Conservation (phyloP, 2,329 filamentous ascomycete species). For the Dothistroma septosporum region DNA sequence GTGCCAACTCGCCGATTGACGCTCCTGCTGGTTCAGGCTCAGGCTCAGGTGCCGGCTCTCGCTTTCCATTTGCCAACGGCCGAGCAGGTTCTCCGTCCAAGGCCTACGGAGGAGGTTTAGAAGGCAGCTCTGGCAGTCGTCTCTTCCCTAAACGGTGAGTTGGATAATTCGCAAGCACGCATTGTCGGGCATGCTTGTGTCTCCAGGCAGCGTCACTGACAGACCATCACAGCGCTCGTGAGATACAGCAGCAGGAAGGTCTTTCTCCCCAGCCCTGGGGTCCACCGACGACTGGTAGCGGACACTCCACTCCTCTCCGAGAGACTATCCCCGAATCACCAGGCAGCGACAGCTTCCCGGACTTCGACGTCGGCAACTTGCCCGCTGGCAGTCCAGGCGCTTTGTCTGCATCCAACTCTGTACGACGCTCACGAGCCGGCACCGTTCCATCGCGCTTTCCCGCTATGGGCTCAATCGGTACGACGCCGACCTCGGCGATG, state of each 20-base stretch:
- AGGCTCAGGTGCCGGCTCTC: conserved; percentile 51
- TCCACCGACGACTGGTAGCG: conserved; percentile 90
- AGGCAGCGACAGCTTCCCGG: conserved; percentile 85
- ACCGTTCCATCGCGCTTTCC: conserved; percentile 96
- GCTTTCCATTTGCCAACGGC: conserved; percentile 68
- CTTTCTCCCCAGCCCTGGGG: conserved; percentile 75
- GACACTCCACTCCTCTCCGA: conserved; percentile 90
- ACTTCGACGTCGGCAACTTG: conserved; percentile 57
- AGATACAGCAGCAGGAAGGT: conserved; percentile 96
- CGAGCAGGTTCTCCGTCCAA: conserved; percentile 93
- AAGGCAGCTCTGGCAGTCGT: conserved; percentile 53
- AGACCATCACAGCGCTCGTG: conserved; percentile 66
- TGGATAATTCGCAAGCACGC: not conserved
- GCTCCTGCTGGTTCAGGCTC: conserved; percentile 59
- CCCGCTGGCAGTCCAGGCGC: conserved; percentile 24
- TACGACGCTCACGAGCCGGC: conserved; percentile 78
- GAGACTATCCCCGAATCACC: conserved; percentile 98
- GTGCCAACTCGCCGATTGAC: conserved; percentile 77
- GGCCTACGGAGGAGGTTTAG: conserved; percentile 53
- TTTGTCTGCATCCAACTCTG: conserved; percentile 25
- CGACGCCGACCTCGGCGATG: conserved; percentile 56
- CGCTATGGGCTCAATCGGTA: conserved; percentile 61
- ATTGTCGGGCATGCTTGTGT: not conserved
- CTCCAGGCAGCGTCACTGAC: not conserved
- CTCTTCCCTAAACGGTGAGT: conserved; percentile 89